A percentile compares a stretch with the other conserved stretches of the same genome.
Conservation (phyloP, 352 stramenopile species). For the Globisporangium radiosum region DNA sequence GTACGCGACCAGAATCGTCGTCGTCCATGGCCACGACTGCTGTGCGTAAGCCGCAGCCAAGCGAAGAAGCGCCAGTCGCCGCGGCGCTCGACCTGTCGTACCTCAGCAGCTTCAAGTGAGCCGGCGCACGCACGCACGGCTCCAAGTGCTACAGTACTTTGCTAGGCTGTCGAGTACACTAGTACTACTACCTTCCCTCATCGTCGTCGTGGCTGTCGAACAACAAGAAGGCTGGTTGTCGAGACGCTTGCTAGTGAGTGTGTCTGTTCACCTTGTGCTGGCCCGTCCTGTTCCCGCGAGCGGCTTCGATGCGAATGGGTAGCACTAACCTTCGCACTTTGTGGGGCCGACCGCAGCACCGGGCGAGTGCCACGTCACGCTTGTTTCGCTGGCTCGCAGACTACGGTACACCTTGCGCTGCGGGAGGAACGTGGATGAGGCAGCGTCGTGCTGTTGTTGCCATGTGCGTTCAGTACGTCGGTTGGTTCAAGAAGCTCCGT, state of each 20-base stretch:
- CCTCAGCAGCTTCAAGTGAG: slow-evolving; percentile 20
- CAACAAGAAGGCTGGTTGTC: too few species aligned
- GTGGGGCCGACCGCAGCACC: too few species aligned
- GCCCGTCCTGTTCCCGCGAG: too few species aligned
- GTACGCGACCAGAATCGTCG: too few species aligned
- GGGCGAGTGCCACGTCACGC: background rate
- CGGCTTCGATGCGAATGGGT: background rate
- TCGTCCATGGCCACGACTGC: too few species aligned
- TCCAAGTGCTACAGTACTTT: background rate
- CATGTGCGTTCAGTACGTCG: background rate
- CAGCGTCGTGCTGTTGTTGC: background rate
- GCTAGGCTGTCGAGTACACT: background rate
- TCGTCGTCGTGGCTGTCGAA: too few species aligned
- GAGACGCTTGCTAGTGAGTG: too few species aligned
- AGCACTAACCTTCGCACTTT: background rate
- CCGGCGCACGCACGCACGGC: background rate
- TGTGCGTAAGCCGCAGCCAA: background rate
- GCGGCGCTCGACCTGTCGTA: slow-evolving; percentile 17
- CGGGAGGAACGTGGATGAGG: too few species aligned
- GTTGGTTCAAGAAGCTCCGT: background rate
- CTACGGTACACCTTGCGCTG: background rate
- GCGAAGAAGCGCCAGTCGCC: background rate
- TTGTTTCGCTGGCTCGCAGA: background rate
- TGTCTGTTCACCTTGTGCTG: too few species aligned
- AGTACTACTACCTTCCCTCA: too few species aligned